Evolutionary conservation across 73 alveolate genomes (phyloP).

Genomic region (Blepharisma stoltei): DNA sequence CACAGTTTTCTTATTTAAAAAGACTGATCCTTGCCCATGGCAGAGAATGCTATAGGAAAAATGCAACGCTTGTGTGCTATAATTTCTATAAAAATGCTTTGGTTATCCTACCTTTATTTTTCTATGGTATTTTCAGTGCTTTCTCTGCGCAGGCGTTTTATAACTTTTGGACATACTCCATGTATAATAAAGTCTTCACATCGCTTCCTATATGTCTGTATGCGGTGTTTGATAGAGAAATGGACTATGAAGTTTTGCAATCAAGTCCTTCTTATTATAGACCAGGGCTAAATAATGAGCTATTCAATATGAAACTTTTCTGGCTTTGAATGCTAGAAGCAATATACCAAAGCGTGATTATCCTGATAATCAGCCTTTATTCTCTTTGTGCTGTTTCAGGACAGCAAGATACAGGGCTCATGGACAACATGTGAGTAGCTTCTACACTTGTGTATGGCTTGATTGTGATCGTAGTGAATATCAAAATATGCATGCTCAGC

Average conservation of each 20-base stretch:
- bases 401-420: neutral
- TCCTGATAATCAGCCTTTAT: constrained; percentile 59
- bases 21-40: constrained; percentile 90
- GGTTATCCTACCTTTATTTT: constrained; percentile 85
- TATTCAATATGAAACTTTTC: constrained; percentile 60
- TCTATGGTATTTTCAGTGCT: constrained; percentile 76
- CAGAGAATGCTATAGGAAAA: constrained; percentile 94
- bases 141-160: constrained; percentile 84
- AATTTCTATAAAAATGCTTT: constrained; percentile 92
- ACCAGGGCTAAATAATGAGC: constrained; percentile 53
- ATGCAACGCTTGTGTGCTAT: constrained; percentile 83
- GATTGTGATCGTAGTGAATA: neutral
- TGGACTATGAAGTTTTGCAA: constrained; percentile 46
- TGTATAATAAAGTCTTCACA: constrained; percentile 84
- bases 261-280: constrained; percentile 72
- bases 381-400: neutral
- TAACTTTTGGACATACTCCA: constrained; percentile 82
- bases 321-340: constrained; percentile 87
- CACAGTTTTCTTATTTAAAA: constrained; percentile 84
- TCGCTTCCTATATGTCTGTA: constrained; percentile 81
- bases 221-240: constrained; percentile 85
- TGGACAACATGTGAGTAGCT: neutral
- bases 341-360: constrained; percentile 53
- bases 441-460: neutral
- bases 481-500: neutral